These are phyloP conservation scores for Mycena crocata DNA, from an alignment of 768 basidiomycete genomes.

Conservation along the genomic window DNA sequence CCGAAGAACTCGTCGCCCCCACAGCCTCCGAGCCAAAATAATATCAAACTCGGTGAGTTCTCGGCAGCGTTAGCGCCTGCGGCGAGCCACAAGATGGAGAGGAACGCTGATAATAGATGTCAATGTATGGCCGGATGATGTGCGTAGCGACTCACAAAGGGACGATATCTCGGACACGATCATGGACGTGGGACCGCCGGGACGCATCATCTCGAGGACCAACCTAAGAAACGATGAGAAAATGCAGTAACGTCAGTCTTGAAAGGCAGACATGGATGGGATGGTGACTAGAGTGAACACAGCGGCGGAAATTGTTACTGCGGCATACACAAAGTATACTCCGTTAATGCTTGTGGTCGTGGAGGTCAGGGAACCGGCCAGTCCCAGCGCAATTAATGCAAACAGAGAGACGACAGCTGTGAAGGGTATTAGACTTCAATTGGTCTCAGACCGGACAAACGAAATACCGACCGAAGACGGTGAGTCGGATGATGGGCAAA, in stretches of 20 bases:
- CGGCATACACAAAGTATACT: slow-evolving; percentile 36
- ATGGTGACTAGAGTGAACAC: slow-evolving; percentile 44
- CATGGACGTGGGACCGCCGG: slow-evolving; percentile 53
- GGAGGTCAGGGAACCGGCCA: slow-evolving; percentile 43
- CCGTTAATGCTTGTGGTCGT: slow-evolving; percentile 25
- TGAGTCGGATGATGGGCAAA: too few relatives aligned
- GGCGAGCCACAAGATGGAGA: slow-evolving; percentile 55
- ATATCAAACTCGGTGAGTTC: background rate
- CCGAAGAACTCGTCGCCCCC: background rate
- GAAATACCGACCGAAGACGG: too few relatives aligned
- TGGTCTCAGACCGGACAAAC: too few relatives aligned
- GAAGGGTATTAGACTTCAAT: too few relatives aligned
- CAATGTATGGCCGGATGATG: background rate
- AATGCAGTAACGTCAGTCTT: background rate
- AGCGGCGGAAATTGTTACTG: slow-evolving; percentile 43
- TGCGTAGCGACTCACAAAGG: slow-evolving; percentile 38
- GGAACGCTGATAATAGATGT: slow-evolving; percentile 14
- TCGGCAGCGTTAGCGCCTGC: slow-evolving; percentile 44
- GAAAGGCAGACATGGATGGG: slow-evolving; percentile 38
- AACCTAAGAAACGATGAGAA: slow-evolving; percentile 41
- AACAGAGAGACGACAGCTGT: slow-evolving; percentile 31
- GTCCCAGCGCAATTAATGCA: slow-evolving; percentile 44
- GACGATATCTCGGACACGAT: slow-evolving; percentile 50
- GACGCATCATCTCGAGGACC: slow-evolving; percentile 47
- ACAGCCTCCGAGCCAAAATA: background rate